Conservation (phyloP, 1,284 basidiomycete species). For the Vanrija sp. region DNA sequence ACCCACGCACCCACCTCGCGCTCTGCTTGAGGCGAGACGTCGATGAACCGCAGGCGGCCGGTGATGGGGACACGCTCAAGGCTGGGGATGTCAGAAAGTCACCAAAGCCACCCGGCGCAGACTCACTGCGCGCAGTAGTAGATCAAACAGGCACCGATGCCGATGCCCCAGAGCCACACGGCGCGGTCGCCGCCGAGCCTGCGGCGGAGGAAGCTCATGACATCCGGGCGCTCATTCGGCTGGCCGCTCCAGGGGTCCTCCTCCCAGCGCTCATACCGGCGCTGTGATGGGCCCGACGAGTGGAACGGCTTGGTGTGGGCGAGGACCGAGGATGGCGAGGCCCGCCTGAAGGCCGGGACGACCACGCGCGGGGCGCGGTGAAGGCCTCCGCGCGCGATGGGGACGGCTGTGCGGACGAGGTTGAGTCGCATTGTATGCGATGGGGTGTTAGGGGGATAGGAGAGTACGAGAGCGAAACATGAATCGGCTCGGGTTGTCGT, state of each 20-base stretch:
- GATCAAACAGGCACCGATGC: constrained; percentile 49
- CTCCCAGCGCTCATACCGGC: constrained; percentile 37
- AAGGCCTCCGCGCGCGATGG: background rate
- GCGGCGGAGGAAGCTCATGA: constrained; percentile 31
- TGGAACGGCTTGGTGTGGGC: background rate
- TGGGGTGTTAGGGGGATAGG: background rate
- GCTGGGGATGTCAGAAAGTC: constrained; percentile 48
- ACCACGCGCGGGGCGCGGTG: too few relatives aligned
- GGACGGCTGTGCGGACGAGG: background rate
- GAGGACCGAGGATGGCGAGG: too few relatives aligned
- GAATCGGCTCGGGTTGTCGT: background rate
- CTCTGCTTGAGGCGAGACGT: constrained; percentile 61
- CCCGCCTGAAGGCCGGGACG: too few relatives aligned
- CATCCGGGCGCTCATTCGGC: constrained; percentile 8
- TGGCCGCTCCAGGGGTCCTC: constrained; percentile 1
- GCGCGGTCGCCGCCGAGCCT: constrained; percentile 43
- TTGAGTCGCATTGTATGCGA: background rate
- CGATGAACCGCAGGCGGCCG: constrained; percentile 79
- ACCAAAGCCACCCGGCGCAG: background rate
- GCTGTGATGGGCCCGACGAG: background rate
- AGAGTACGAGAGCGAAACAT: background rate
- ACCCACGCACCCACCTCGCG: constrained; percentile 45
- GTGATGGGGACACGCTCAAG: constrained; percentile 77
- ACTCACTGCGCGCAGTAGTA: constrained; percentile 64
- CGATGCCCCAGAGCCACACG: constrained; percentile 37